Percentiles rank a stretch among this genome's conserved stretches.
phyloP scores from a whole-genome alignment of 2,329 filamentous ascomycete species.

The Fusarium solani-melongenae region DNA sequence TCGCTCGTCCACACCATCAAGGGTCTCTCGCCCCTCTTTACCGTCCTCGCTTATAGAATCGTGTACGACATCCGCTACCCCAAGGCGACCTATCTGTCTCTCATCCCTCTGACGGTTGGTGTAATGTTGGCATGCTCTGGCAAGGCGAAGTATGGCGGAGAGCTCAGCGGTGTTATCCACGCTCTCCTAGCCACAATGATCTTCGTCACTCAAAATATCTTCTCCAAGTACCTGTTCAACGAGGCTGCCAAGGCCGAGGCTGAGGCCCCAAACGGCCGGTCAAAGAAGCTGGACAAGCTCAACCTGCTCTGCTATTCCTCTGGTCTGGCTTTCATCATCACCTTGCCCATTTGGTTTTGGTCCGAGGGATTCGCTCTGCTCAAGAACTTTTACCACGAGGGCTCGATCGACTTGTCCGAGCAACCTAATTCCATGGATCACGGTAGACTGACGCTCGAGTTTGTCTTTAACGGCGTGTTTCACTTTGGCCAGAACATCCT shows the following conservation, averaged over 20 bases:
- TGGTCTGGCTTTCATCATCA: slow-evolving; percentile 88
- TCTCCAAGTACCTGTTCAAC: slow-evolving; percentile 97
- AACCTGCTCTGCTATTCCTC: slow-evolving; percentile 98
- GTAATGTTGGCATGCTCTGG: slow-evolving; percentile 97
- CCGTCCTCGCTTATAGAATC: slow-evolving; percentile 90
- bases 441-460: slow-evolving; percentile 81
- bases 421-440: slow-evolving; percentile 78
- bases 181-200: slow-evolving; percentile 91
- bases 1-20: slow-evolving; percentile 99
- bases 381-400: slow-evolving; percentile 82
- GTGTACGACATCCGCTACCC: slow-evolving; percentile 92
- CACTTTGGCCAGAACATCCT: slow-evolving; percentile 98
- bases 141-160: slow-evolving; percentile 79
- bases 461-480: slow-evolving; percentile 95
- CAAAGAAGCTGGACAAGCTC: slow-evolving; percentile 92
- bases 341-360: slow-evolving; percentile 92
- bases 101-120: slow-evolving; percentile 91
- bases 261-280: slow-evolving; percentile 70
- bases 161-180: slow-evolving; percentile 89
- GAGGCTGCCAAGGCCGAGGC: slow-evolving; percentile 87
- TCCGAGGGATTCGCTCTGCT: slow-evolving; percentile 85
- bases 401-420: slow-evolving; percentile 72
- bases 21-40: slow-evolving; percentile 94
- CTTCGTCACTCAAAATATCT: slow-evolving; percentile 98
- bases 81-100: slow-evolving; percentile 84